Base-by-base conservation (phyloP, 2,329 filamentous ascomycete species). In the Aspergillus fumigatiaffinis region DNA sequence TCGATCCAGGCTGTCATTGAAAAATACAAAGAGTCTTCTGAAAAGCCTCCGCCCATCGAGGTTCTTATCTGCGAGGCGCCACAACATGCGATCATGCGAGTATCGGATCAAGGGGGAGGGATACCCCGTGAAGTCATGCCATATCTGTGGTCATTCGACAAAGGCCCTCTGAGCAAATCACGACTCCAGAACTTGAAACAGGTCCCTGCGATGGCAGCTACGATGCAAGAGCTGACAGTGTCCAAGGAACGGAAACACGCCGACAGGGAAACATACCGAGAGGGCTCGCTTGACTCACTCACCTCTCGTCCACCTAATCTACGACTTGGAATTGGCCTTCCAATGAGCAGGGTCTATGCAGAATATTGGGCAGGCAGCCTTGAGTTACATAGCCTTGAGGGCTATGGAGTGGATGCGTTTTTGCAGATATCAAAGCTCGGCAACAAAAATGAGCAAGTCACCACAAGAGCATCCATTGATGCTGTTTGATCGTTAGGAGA, bases 341-440 rank as follows among this genome's bases (percentile, higher is more conserved):
- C 94, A 0, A 87, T 99, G 77, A 96, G 92, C 68, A 85, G 91
- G 60, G 90, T 97, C 2, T 99, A 97, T 74, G 92, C 93, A 28
- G 93, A 97, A 75, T 97, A 97, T 74, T 99, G 94, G 94, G 94
- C 94, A 2, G 94, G 94, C 25, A 94, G 85, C 66, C 78, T 99
- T 8, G 90, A 96, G 68, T 75, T 97, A 57, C 93, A 97, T 72
- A 97, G 90, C 68, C 78, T 99, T 7, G 93, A 97, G 71, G 95
- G 94, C 0, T 97, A 97, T 71, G 94, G 94, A 14, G 91, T 95
- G 6, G 94, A 99, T 77, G 92, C 90, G 0, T 99, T 99, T 70
- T 77, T 99, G 61, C 92, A 97, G 71, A 96, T 99, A 59, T 96
- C 91, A 4, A 95, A 96, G 73, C 80, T 99, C 56, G 94, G 94